phyloP scores from a whole-genome alignment of 257 asterid species.

The Misopates orontium region DNA sequence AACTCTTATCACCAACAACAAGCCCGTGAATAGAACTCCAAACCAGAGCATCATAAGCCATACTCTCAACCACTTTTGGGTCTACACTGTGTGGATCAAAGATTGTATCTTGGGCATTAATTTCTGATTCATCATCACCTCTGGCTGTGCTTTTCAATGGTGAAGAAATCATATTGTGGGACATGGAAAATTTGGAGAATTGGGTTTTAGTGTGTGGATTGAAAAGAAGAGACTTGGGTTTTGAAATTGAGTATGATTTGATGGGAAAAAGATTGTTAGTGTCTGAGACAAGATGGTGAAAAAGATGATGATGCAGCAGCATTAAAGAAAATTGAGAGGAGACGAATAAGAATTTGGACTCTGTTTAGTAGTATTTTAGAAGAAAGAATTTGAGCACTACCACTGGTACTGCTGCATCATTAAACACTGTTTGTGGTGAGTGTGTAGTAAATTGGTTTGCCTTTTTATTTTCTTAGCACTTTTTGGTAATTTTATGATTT shows the following conservation, averaged over 20 bases:
- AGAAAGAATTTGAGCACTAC: too few species aligned
- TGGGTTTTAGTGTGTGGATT: conserved; percentile 17
- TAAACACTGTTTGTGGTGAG: too few species aligned
- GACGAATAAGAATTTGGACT: too few species aligned
- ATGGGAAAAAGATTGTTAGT: background rate
- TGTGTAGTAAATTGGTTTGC: too few species aligned
- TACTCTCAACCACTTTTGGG: conserved; percentile 53
- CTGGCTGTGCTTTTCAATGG: conserved; percentile 40
- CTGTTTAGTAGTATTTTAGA: too few species aligned
- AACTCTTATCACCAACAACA: conserved; percentile 77
- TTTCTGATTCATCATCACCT: conserved; percentile 25
- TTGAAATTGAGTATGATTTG: too few species aligned
- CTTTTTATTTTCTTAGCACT: too few species aligned
- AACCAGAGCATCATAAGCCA: conserved; percentile 80
- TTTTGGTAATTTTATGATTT: too few species aligned
- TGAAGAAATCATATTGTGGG: conserved; percentile 32
- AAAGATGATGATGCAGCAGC: background rate
- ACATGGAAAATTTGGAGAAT: conserved; percentile 35
- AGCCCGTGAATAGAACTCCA: conserved; percentile 93
- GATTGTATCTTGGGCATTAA: conserved; percentile 34
- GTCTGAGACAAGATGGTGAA: conserved; percentile 1
- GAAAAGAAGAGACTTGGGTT: conserved; percentile 1
- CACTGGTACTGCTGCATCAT: too few species aligned
- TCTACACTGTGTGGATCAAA: conserved; percentile 68
- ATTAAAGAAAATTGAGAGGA: background rate